phyloP scores from a whole-genome alignment of 2,329 filamentous ascomycete species.

The Tolypocladium cylindrosporum region DNA sequence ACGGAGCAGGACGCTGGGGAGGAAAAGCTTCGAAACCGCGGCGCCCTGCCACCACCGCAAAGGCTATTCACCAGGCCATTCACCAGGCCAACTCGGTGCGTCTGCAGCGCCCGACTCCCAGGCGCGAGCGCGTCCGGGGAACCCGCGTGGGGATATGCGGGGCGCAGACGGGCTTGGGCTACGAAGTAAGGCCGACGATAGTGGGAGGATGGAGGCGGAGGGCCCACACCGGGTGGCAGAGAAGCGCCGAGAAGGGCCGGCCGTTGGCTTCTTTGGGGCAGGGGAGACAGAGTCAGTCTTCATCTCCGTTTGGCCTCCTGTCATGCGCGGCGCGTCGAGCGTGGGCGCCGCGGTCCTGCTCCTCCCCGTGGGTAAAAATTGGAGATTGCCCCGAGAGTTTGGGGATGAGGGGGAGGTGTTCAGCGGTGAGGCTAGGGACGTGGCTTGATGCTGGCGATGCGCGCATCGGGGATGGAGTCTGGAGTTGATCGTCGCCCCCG shows the following conservation, averaged over 20 bases:
- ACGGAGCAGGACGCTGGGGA: neutral
- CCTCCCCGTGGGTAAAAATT: neutral
- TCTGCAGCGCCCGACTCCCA: neutral
- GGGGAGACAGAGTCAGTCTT: neutral
- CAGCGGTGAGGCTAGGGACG: neutral
- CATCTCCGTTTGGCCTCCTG: no score
- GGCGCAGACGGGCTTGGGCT: conserved; percentile 11
- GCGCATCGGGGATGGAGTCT: no score
- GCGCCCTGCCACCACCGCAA: neutral
- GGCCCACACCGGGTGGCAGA: conserved; percentile 9
- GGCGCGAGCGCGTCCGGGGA: conserved; percentile 16
- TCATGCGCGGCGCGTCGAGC: no score
- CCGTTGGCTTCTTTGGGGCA: conserved; percentile 4
- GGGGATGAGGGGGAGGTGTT: neutral
- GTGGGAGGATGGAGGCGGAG: conserved; percentile 2
- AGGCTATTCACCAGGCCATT: neutral
- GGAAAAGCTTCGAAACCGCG: neutral
- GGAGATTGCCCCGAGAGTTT: neutral
- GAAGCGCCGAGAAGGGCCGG: conserved; percentile 27
- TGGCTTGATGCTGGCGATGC: neutral
- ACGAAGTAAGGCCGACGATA: conserved; percentile 21
- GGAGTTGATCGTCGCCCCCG: no score
- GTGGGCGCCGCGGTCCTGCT: no score
- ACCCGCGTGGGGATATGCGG: conserved; percentile 11
- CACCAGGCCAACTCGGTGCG: no score